Percentiles rank a stretch among this genome's conserved stretches.
Conservation (phyloP, 768 basidiomycete genomes). For the Lactarius vividus region DNA sequence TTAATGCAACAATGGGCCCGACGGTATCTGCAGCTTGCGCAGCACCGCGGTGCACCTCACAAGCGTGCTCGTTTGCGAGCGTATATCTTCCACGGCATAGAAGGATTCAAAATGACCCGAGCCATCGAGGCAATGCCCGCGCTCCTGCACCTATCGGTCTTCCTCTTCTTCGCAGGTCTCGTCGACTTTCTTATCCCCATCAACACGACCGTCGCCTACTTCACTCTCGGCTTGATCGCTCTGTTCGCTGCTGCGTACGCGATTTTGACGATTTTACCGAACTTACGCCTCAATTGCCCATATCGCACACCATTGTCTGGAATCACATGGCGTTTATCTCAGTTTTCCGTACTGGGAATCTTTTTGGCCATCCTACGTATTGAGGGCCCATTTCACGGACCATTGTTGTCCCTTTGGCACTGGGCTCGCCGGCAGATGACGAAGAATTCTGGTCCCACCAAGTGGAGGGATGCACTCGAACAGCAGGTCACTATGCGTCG, state of each 20-base stretch:
- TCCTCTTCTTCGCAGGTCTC: slow-evolving; percentile 18
- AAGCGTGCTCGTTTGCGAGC: neutral
- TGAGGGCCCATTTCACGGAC: neutral
- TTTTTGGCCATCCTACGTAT: neutral
- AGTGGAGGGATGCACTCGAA: neutral
- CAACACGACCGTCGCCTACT: slow-evolving; percentile 14
- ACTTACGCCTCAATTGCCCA: neutral
- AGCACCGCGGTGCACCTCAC: neutral
- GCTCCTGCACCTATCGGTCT: slow-evolving; percentile 10
- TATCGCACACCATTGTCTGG: neutral
- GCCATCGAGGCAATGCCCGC: neutral
- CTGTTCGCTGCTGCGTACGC: neutral
- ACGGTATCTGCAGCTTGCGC: neutral
- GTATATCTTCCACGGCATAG: neutral
- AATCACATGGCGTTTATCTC: slow-evolving; percentile 1
- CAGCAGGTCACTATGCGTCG: neutral
- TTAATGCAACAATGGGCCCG: slow-evolving; percentile 1
- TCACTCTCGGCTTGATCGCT: slow-evolving; percentile 6
- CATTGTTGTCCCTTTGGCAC: neutral
- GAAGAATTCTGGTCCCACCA: neutral
- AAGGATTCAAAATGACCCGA: neutral
- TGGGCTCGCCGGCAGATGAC: neutral
- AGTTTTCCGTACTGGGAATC: neutral
- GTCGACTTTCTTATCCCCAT: slow-evolving; percentile 19
- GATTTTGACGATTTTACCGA: neutral